Percentiles rank a stretch among this genome's conserved stretches.
phyloP scores from a whole-genome alignment of 352 stramenopile genomes.

The Hyaloperonospora arabidopsidis region DNA sequence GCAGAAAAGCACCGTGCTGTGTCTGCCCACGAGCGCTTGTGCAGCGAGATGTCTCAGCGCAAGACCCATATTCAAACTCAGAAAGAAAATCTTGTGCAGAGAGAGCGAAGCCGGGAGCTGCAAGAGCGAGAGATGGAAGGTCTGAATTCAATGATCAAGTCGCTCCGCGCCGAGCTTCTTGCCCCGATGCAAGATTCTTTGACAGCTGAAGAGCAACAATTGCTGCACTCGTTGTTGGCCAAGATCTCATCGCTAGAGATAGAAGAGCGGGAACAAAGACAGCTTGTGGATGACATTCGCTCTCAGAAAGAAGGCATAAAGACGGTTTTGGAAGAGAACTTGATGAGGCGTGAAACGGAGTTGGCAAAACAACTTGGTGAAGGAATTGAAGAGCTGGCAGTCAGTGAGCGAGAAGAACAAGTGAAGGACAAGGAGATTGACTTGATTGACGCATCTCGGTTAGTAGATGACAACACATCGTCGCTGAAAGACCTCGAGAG shows the following conservation, averaged over 20 bases:
- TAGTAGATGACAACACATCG: constrained; percentile 57
- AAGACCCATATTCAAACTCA: constrained; percentile 66
- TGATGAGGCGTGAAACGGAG: constrained; percentile 81
- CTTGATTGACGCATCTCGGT: constrained; percentile 69
- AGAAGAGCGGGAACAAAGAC: constrained; percentile 82
- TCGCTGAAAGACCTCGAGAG: constrained; percentile 57
- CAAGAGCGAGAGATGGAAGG: constrained; percentile 63
- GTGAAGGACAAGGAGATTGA: constrained; percentile 88
- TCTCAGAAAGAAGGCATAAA: constrained; percentile 84
- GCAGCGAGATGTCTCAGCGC: constrained; percentile 75
- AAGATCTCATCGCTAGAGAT: constrained; percentile 72
- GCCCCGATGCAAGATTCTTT: constrained; percentile 75
- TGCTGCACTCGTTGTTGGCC: constrained; percentile 50
- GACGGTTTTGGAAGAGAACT: constrained; percentile 88
- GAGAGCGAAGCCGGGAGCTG: constrained; percentile 40
- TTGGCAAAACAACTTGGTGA: constrained; percentile 49
- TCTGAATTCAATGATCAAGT: constrained; percentile 43
- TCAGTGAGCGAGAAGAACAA: constrained; percentile 56
- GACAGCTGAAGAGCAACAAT: constrained; percentile 39
- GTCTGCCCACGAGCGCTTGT: constrained; percentile 65
- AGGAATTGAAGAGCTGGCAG: constrained; percentile 49
- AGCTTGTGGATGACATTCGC: constrained; percentile 82
- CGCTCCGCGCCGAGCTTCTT: constrained; percentile 49
- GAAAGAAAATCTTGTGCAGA: constrained; percentile 43
- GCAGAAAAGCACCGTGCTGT: constrained; percentile 67